Conservation (phyloP, 1,284 basidiomycete genomes). For the Trichosporon inkin region DNA sequence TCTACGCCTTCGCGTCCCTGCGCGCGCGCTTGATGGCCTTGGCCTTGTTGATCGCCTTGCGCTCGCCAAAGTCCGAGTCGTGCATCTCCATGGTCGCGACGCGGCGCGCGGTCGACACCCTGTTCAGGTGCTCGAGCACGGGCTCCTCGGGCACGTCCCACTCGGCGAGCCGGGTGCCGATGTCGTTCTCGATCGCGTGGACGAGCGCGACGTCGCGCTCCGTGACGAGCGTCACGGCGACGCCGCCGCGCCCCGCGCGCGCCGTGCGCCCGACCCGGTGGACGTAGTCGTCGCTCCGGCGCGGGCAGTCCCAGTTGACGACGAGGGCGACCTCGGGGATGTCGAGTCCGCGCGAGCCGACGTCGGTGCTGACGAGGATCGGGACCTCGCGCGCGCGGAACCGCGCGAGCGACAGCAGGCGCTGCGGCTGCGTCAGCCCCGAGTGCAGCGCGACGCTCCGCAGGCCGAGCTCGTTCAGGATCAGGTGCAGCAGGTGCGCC, state of each 20-base stretch:
- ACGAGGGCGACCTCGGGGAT: constrained; percentile 94
- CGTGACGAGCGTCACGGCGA: constrained; percentile 90
- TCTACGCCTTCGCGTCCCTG: constrained; percentile 33
- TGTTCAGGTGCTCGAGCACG: constrained; percentile 81
- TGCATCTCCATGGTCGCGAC: constrained; percentile 92
- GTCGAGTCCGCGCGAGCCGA: constrained; percentile 88
- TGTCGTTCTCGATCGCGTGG: constrained; percentile 72
- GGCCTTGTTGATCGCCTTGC: constrained; percentile 58
- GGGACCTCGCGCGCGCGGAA: constrained; percentile 86
- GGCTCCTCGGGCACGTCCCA: constrained; percentile 71
- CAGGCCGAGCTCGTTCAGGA: constrained; percentile 74
- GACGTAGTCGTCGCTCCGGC: constrained; percentile 57
- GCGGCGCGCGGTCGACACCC: constrained; percentile 85
- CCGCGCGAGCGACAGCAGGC: constrained; percentile 74
- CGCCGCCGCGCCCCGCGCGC: constrained; percentile 81
- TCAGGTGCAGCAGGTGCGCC: constrained; percentile 78
- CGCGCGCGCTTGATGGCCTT: constrained; percentile 48
- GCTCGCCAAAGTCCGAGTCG: constrained; percentile 82
- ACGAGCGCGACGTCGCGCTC: constrained; percentile 87
- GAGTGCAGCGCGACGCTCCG: constrained; percentile 89
- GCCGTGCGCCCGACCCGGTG: constrained; percentile 75
- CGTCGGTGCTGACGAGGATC: constrained; percentile 89
- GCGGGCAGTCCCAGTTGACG: constrained; percentile 91
- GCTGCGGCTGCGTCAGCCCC: constrained; percentile 78
- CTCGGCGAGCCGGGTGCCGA: constrained; percentile 62